A percentile compares a stretch with the other conserved stretches of the same genome.
Conservation (phyloP, 2,329 filamentous ascomycete species). For the Trichoderma polysporum region DNA sequence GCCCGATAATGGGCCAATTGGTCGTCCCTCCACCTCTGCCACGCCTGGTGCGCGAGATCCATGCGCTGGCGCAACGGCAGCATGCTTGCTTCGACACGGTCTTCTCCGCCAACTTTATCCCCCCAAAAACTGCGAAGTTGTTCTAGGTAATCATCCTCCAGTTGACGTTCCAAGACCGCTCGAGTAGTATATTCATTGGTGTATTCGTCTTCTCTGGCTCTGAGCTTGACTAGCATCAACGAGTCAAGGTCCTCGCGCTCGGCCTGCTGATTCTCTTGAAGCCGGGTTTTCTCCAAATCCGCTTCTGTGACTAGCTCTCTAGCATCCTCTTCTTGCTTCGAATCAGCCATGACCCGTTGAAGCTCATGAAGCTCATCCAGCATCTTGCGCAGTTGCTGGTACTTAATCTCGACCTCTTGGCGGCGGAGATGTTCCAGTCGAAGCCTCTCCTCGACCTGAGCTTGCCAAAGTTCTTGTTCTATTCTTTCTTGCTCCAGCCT, state of each 20-base stretch:
- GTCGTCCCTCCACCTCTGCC: slow-evolving; percentile 42
- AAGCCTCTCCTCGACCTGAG: slow-evolving; percentile 40
- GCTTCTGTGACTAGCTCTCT: slow-evolving; percentile 29
- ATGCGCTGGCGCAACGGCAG: slow-evolving; percentile 39
- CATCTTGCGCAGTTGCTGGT: slow-evolving; percentile 35
- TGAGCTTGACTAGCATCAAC: slow-evolving; percentile 32
- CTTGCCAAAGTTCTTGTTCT: slow-evolving; percentile 39
- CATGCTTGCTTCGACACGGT: slow-evolving; percentile 36
- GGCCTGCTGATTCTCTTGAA: slow-evolving; percentile 35
- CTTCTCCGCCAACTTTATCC: slow-evolving; percentile 33
- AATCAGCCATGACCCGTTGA: slow-evolving; percentile 41
- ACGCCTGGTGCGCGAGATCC: slow-evolving; percentile 41
- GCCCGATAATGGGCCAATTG: slow-evolving; percentile 40
- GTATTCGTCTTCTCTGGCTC: slow-evolving; percentile 37
- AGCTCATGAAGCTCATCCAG: slow-evolving; percentile 43
- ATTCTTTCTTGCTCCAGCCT: slow-evolving; percentile 39
- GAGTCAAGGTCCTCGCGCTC: slow-evolving; percentile 34
- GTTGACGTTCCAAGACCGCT: slow-evolving; percentile 40
- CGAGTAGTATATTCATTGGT: slow-evolving; percentile 43
- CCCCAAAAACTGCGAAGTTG: slow-evolving; percentile 42
- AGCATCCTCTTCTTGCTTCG: slow-evolving; percentile 40
- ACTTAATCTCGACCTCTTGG: slow-evolving; percentile 40
- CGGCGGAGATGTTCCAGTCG: slow-evolving; percentile 43
- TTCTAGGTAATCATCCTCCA: slow-evolving; percentile 46
- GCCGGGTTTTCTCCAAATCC: slow-evolving; percentile 29